Conservation (phyloP, 2,329 filamentous ascomycete species). For the Curvularia hawaiiensis region DNA sequence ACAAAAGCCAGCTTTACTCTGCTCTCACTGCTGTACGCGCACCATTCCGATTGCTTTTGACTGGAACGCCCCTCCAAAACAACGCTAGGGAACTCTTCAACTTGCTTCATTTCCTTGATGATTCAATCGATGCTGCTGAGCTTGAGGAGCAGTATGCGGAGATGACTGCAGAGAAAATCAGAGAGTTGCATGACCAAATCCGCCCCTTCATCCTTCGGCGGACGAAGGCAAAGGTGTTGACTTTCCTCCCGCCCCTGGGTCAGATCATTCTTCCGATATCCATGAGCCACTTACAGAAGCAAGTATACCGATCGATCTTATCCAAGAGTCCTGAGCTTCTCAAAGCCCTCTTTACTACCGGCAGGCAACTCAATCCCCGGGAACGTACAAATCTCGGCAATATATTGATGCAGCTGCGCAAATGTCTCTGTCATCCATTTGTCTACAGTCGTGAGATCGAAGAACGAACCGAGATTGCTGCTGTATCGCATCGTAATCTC, state of each 20-base stretch:
- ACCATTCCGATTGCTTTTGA: slow-evolving; percentile 84
- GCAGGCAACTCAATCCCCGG: slow-evolving; percentile 62
- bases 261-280: slow-evolving; percentile 96
- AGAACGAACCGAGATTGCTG: slow-evolving; percentile 69
- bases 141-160: slow-evolving; percentile 77
- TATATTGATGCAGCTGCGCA: slow-evolving; percentile 92
- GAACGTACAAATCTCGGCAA: slow-evolving; percentile 88
- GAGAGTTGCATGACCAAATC: slow-evolving; percentile 81
- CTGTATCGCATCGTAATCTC: slow-evolving; percentile 75
- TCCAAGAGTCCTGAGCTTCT: slow-evolving; percentile 89
- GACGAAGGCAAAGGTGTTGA: slow-evolving; percentile 89
- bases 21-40: slow-evolving; percentile 75
- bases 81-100: slow-evolving; percentile 96
- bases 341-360: slow-evolving; percentile 78
- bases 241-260: slow-evolving; percentile 88
- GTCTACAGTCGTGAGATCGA: slow-evolving; percentile 91
- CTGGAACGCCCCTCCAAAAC: slow-evolving; percentile 90
- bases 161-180: slow-evolving; percentile 82
- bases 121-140: slow-evolving; percentile 68
- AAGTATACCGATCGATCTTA: slow-evolving; percentile 91
- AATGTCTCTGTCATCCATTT: slow-evolving; percentile 95
- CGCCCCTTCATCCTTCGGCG: slow-evolving; percentile 73
- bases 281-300: slow-evolving; percentile 93
- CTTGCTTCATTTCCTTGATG: slow-evolving; percentile 91
- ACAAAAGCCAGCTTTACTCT: slow-evolving; percentile 80